Evolutionary conservation across 192 early-diverging fungal species (phyloP), one percentile per base, ranked within the genome.

Genomic region (Tieghemiomyces parasiticus): DNA sequence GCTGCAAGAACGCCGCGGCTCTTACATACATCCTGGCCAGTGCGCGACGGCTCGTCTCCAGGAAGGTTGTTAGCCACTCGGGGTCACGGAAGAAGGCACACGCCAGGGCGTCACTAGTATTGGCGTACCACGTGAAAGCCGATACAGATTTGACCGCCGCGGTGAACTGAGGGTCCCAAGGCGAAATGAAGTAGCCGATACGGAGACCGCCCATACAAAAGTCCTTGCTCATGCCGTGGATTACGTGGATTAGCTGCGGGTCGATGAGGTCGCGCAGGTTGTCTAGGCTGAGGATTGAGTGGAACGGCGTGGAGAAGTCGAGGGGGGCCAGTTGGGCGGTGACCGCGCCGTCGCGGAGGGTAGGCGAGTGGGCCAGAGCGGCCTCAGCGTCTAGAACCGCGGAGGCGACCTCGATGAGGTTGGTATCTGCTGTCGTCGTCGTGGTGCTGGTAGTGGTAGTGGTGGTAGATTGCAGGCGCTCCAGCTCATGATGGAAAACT

Each of bases 221-320:
- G 67, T 89, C 91, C 69, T 93, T 93, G 62, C 83, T 86, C 59
- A 93, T 65, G 22, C 84, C 80, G 67, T 89, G 91, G 29, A 90
- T 60, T 28, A 91, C 75, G 53, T 90, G 80, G 16, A 86, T 73
- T 26, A 74, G 59, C 0, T 71, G 59, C 42, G 82, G 82, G 51
- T 86, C 83, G 38, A 83, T 83, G 46, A 77, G 72, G 2, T 73
- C 45, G 38, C 71, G 72, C 46, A 90, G 56, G 53, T 83, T 74
- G 4, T 61, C 51, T 53, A 82, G 60, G 35, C 78, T 72, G 30
- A 86, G 67, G 1, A 85, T 73, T 3, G 83, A 86, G 35, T 75
- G 73, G 60, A 92, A 92, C 4, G 82, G 75, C 24, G 68, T 46
- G 2, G 49, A 29, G 8, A 29, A 16, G 26, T 67, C 30, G 9